Evolutionary conservation across 2,329 filamentous ascomycete species (phyloP).

Genomic region (Hypomyces perniciosus): DNA sequence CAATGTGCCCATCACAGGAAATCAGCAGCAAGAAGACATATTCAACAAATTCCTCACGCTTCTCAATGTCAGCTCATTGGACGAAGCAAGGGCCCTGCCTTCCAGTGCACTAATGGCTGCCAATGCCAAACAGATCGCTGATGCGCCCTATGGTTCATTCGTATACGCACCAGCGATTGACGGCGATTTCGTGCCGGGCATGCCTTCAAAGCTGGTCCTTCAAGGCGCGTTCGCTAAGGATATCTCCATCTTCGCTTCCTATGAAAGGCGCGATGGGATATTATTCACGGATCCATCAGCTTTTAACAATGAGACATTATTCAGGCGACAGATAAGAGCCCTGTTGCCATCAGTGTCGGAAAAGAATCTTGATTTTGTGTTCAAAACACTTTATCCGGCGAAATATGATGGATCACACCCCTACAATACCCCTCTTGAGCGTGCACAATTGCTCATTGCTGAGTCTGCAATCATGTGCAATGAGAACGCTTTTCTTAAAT

Average conservation of each 20-base stretch:
- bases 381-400: slow-evolving; percentile 5
- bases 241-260: neutral
- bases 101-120: neutral
- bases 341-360: neutral
- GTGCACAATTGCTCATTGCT: slow-evolving; percentile 6
- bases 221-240: slow-evolving; percentile 8
- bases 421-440: neutral
- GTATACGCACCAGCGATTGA: slow-evolving; percentile 11
- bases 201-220: slow-evolving; percentile 10
- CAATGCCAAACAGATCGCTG: slow-evolving; percentile 8
- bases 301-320: neutral
- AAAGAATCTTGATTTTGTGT: neutral
- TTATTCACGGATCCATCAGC: slow-evolving; percentile 4
- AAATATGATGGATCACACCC: slow-evolving; percentile 5
- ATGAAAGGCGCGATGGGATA: slow-evolving; percentile 3
- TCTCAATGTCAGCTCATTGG: slow-evolving; percentile 7
- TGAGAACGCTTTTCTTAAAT: slow-evolving; percentile 4
- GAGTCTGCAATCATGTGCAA: slow-evolving; percentile 6
- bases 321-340: neutral
- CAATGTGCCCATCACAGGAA: slow-evolving; percentile 3
- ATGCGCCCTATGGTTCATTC: slow-evolving; percentile 5
- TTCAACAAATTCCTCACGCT: slow-evolving; percentile 5
- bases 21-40: slow-evolving; percentile 1
- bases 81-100: slow-evolving; percentile 6
- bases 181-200: slow-evolving; percentile 9